These are phyloP conservation scores for Datura wrightii DNA, from an alignment of 257 asterid species.

Conservation along the genomic window DNA sequence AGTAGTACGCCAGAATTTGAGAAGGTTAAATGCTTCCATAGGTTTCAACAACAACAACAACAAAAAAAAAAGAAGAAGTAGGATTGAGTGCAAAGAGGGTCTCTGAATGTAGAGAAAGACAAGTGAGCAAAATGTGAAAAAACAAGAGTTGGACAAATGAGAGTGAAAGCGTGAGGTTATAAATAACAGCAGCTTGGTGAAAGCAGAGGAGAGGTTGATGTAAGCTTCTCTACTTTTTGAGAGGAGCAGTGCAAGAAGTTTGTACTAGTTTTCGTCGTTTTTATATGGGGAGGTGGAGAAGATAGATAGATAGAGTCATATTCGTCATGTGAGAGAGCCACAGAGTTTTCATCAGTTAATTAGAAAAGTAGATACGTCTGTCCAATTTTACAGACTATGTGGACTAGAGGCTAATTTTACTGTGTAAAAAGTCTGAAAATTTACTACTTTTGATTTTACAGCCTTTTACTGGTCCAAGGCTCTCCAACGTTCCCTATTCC, in stretches of 20 bases:
- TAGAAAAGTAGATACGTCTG: not conserved
- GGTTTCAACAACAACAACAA: too few relatives aligned
- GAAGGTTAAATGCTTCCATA: slow-evolving; percentile 65
- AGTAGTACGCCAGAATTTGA: slow-evolving; percentile 47
- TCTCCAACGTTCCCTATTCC: not conserved
- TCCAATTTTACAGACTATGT: slow-evolving; percentile 18
- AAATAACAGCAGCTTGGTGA: not conserved
- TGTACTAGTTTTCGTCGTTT: not conserved
- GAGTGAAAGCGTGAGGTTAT: slow-evolving; percentile 5
- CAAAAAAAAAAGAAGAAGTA: too few relatives aligned
- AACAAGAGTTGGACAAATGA: slow-evolving; percentile 27
- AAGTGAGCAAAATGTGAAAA: not conserved
- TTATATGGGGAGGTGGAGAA: not conserved
- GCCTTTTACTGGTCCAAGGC: slow-evolving; percentile 26
- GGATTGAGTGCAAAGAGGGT: too few relatives aligned
- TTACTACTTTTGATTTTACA: not conserved
- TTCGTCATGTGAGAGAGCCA: slow-evolving; percentile 10
- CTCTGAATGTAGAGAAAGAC: not conserved
- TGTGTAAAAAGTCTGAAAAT: not conserved
- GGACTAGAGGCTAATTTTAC: slow-evolving; percentile 21
- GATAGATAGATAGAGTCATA: not conserved
- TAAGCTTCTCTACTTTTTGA: slow-evolving; percentile 18
- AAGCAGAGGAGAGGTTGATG: slow-evolving; percentile 28
- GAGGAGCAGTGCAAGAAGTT: not conserved
- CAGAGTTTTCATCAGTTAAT: not conserved